Evolutionary conservation across 2,329 filamentous ascomycete genomes (phyloP).

Genomic region (Fusarium zealandicum): DNA sequence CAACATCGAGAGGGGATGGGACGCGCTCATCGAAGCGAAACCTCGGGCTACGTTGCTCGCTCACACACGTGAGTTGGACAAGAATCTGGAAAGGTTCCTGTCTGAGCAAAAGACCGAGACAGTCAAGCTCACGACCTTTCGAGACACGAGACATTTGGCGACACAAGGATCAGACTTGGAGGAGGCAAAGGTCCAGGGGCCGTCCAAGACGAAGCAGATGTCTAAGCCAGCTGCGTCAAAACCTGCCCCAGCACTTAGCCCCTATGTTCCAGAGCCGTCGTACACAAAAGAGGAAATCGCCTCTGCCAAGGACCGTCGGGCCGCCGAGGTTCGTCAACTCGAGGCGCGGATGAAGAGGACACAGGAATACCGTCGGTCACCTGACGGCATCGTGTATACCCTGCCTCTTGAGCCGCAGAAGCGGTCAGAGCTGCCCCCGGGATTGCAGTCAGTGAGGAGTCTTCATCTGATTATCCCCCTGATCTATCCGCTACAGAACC

Average conservation of each 20-base stretch:
- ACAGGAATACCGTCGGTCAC: conserved; percentile 70
- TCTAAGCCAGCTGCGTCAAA: conserved; percentile 21
- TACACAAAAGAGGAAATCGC: conserved; percentile 67
- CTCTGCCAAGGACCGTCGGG: conserved; percentile 68
- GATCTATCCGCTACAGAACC: conserved; percentile 74
- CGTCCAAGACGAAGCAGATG: conserved; percentile 14
- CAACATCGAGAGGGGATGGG: conserved; percentile 80
- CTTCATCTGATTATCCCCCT: conserved; percentile 74
- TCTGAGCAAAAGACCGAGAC: conserved; percentile 75
- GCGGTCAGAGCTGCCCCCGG: conserved; percentile 64
- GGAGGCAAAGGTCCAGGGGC: conserved; percentile 7
- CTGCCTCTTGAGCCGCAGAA: conserved; percentile 73
- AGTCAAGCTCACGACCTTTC: conserved; percentile 70
- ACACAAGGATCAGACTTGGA: not conserved
- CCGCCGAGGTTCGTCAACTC: conserved; percentile 73
- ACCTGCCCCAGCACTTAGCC: conserved; percentile 24
- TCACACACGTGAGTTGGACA: conserved; percentile 74
- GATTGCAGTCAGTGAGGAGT: conserved; percentile 67
- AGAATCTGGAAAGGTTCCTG: conserved; percentile 72
- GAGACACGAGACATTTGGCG: conserved; percentile 60
- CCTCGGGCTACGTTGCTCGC: conserved; percentile 66
- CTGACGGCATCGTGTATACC: conserved; percentile 74
- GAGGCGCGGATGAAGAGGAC: conserved; percentile 76
- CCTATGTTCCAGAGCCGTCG: conserved; percentile 54
- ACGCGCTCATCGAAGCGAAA: conserved; percentile 64